Evolutionary conservation across 148 eudicot genomes (phyloP).

Genomic region (Agrostemma githago): DNA sequence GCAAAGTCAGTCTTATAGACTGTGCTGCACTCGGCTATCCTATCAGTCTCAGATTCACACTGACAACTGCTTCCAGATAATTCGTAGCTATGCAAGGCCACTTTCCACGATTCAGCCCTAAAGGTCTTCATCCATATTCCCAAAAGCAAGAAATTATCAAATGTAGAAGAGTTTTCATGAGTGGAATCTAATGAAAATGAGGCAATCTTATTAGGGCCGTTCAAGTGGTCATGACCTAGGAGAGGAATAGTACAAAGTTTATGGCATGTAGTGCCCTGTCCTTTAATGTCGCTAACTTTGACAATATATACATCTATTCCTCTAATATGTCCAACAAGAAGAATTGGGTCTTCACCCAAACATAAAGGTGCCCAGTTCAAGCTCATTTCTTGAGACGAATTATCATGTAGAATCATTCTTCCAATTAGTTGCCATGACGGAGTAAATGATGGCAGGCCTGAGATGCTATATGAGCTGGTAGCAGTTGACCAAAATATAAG

Average conservation of each 20-base stretch:
- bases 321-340: constrained; percentile 60
- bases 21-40: constrained; percentile 26
- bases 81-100: constrained; percentile 50
- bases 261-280: constrained; percentile 38
- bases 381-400: constrained; percentile 40
- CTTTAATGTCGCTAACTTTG: constrained; percentile 32
- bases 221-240: constrained; percentile 19
- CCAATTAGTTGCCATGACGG: constrained; percentile 66
- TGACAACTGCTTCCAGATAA: constrained; percentile 27
- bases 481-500: constrained; percentile 76
- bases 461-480: constrained; percentile 36
- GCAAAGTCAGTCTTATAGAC: constrained; percentile 45
- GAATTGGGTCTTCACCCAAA: constrained; percentile 45
- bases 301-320: constrained; percentile 69
- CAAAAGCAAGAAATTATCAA: constrained; percentile 49
- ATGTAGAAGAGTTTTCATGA: constrained; percentile 30
- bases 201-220: constrained; percentile 45
- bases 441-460: constrained; percentile 53
- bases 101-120: constrained; percentile 65
- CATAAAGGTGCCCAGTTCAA: constrained; percentile 76
- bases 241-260: constrained; percentile 77
- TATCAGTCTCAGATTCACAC: constrained; percentile 22
- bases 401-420: constrained; percentile 31
- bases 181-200: constrained; percentile 60
- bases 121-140: constrained; percentile 56